Evolutionary conservation across 2,329 filamentous ascomycete genomes (phyloP), one percentile per base, ranked within the genome.

Genomic region (Cladosporium sp.): DNA sequence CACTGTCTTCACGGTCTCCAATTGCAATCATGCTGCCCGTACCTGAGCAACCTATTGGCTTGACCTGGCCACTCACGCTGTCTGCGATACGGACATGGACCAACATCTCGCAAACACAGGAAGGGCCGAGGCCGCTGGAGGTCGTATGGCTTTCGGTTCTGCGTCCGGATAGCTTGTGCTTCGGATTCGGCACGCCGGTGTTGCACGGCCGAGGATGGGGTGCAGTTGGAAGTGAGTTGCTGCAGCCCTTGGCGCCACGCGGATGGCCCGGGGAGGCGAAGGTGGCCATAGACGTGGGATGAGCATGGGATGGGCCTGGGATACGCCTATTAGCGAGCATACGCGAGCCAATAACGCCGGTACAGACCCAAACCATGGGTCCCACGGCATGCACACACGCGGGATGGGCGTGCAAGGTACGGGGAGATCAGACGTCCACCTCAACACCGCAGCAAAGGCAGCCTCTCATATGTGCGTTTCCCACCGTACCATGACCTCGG

Each of bases 191-290:
- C 7, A 28, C 22, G 7, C 22, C 22, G 4, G 22, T 5, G 22
- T 28, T 28, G 22, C 22, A 28, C 22, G 22, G 22, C 22, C 22
- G 22, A 7, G 22, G 22, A 28, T 28, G 22, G 22, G 34, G 46
- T 42, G 46, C 46, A 49, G 46, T 49, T 34, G 37, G 38, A 49
- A 49, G 46, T 49, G 42, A 28, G 46, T 49, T 43, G 37, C 22
- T 35, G 46, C 38, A 33, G 37, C 45, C 45, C 45, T 28, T 14
- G 35, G 34, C 38, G 37, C 46, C 46, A 49, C 46, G 46, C 22
- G 31, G 9, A 42, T 49, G 16, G 28, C n/a, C 22, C 42, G 45
- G 45, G 19, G 22, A 40, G 34, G 34, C 10, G 34, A n/a, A 35
- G 34, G 10, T 35, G 34, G 34, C n/a, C 34, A 28, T 28, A 7